Evolutionary conservation across 1,139 yeast species (phyloP), one percentile per base, ranked within the genome.

Genomic region (Citeromyces siamensis): DNA sequence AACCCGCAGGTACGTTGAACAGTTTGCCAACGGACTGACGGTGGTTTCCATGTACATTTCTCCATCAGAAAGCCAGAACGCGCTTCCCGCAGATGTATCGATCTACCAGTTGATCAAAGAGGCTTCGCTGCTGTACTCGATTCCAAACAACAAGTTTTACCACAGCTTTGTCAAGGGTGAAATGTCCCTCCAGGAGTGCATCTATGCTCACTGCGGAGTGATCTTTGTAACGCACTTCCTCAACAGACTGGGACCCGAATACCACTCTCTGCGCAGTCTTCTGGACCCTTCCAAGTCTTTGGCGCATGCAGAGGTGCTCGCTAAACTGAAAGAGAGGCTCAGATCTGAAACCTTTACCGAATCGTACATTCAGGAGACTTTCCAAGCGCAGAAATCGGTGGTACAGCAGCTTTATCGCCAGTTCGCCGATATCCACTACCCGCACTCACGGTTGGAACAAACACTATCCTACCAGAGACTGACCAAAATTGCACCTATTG

Each of bases 321-420:
- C 69, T 45, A 75, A 80, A 44, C 72, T 90, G 58, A 90, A 86
- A 64, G 84, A 85, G 54, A 76, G 96, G 56, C 72, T 90, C 50
- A 77, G 95, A 58, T 78, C 90, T 38, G 97, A 90, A 59, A 88
- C 98, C 21, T 90, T 81, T 55, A 84, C 97, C 37, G 88, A 85
- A 53, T 76, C 76, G 42, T 84, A 72, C 57, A 86, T 90, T 50
- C 71, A 71, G 49, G 90, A 83, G 47, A 79, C 84, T 27, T 78
- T 90, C 52, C 71, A 74, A 49, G 58, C 74, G 40, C 75, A 86
- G 58, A 66, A 76, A 43, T 81, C 74, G 35, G 72, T 88, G 44
- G 75, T 90, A 40, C 75, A 85, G 43, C 85, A 82, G 58, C 68
- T 90, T 47, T 90, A 86, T 62, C 80, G 94, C 53, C 85, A 82